Conservation (phyloP, 441 rosid species). For the Erodium moschatum region DNA sequence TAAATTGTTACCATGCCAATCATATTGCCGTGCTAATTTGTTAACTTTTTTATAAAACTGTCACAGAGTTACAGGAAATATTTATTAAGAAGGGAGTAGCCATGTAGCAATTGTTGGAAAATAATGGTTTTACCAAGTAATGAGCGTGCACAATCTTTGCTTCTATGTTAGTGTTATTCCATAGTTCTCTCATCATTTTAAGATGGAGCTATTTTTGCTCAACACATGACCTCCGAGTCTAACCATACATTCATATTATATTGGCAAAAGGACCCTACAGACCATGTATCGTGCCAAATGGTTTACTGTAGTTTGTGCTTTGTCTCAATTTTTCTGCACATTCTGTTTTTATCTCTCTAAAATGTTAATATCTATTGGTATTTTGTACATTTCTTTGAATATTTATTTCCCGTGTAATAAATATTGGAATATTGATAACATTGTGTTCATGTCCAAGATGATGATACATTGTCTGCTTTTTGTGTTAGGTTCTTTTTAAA, state of each 20-base stretch:
- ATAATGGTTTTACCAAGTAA: neutral
- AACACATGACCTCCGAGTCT: neutral
- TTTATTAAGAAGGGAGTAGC: too few species aligned
- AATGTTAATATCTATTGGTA: neutral
- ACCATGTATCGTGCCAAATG: neutral
- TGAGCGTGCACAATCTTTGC: neutral
- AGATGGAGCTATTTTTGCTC: neutral
- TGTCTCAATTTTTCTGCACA: neutral
- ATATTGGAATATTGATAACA: too few species aligned
- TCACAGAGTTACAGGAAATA: too few species aligned
- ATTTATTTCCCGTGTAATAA: neutral
- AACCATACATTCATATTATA: neutral
- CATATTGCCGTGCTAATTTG: neutral
- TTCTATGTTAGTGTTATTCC: too few species aligned
- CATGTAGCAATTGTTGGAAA: neutral
- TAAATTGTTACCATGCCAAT: neutral
- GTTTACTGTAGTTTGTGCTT: neutral
- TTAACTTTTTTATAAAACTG: too few species aligned
- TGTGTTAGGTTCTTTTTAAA: constrained; percentile 70
- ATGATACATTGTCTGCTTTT: constrained; percentile 12
- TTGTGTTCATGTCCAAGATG: neutral
- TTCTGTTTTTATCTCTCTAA: neutral
- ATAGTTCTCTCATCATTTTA: neutral
- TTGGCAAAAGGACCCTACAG: neutral
- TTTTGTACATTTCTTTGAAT: neutral